Evolutionary conservation across 73 alveolate species (phyloP).

Genomic region (Tetrahymena thermophila): DNA sequence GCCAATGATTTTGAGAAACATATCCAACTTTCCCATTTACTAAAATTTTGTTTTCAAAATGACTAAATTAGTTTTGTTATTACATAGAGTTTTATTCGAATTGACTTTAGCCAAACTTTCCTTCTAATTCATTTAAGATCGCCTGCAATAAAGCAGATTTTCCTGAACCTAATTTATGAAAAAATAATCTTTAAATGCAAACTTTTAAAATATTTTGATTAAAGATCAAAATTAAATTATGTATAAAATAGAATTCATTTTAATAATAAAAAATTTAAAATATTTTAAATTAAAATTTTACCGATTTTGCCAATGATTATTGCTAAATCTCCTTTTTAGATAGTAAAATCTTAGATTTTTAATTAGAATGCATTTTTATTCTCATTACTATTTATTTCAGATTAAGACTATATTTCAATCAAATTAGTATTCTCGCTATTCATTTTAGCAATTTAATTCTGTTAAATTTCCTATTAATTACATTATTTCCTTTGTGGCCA

Average conservation of each 20-base stretch:
- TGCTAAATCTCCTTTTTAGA: not conserved
- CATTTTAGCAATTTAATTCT: too few relatives aligned
- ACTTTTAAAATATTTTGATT: too few relatives aligned
- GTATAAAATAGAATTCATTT: too few relatives aligned
- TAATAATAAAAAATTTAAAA: too few relatives aligned
- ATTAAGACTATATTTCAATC: not conserved
- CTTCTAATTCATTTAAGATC: slow-evolving; percentile 31
- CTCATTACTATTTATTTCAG: not conserved
- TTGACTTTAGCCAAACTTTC: not conserved
- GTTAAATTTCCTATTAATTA: not conserved
- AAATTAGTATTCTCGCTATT: not conserved
- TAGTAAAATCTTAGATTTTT: not conserved
- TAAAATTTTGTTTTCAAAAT: slow-evolving; percentile 38
- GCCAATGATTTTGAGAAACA: slow-evolving; percentile 77
- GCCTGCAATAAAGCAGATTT: slow-evolving; percentile 31
- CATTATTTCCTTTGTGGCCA: not conserved
- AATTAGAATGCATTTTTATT: not conserved
- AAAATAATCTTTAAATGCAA: too few relatives aligned
- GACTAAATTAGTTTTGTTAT: not conserved
- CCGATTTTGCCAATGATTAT: slow-evolving; percentile 26
- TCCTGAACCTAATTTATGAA: slow-evolving; percentile 10
- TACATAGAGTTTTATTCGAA: too few relatives aligned
- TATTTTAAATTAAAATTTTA: too few relatives aligned
- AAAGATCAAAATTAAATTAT: too few relatives aligned
- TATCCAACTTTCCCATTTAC: slow-evolving; percentile 58